These are phyloP conservation scores for Bremia lactucae DNA, from an alignment of 352 stramenopile genomes.

Conservation along the genomic window DNA sequence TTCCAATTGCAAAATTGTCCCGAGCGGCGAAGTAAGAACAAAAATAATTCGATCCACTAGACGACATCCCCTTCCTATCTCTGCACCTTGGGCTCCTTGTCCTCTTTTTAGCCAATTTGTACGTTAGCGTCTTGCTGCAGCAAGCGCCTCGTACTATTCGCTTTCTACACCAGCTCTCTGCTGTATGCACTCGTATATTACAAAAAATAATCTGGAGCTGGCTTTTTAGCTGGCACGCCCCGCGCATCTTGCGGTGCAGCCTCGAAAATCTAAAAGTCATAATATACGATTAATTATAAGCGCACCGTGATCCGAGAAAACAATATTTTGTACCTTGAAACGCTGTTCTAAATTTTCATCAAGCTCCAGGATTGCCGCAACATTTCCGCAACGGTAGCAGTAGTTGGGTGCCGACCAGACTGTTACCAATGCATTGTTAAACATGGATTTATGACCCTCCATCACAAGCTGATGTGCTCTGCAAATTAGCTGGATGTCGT, in stretches of 20 bases:
- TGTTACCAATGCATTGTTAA: conserved; percentile 96
- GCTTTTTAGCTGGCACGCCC: conserved; percentile 96
- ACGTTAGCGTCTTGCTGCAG: too few relatives aligned
- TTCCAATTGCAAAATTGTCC: too few relatives aligned
- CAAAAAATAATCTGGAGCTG: conserved; percentile 98
- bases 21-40: too few relatives aligned
- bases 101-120: too few relatives aligned
- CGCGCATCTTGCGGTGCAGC: conserved; percentile 93
- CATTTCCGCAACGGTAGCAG: conserved; percentile 97
- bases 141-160: too few relatives aligned
- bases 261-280: conserved; percentile 89
- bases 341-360: conserved; percentile 93
- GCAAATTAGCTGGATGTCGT: conserved; percentile 96
- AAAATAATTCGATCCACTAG: too few relatives aligned
- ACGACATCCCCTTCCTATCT: too few relatives aligned
- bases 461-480: conserved; percentile 96
- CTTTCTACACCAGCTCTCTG: too few relatives aligned
- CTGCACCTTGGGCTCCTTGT: too few relatives aligned
- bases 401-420: conserved; percentile 99
- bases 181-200: too few relatives aligned
- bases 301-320: background rate
- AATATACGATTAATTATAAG: background rate
- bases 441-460: conserved; percentile 91
- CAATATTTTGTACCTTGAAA: conserved; percentile 52
- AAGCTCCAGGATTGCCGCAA: conserved; percentile 96